These are phyloP conservation scores for Notholithocarpus densiflorus DNA, from an alignment of 306 rosid genomes.

Conservation along the genomic window DNA sequence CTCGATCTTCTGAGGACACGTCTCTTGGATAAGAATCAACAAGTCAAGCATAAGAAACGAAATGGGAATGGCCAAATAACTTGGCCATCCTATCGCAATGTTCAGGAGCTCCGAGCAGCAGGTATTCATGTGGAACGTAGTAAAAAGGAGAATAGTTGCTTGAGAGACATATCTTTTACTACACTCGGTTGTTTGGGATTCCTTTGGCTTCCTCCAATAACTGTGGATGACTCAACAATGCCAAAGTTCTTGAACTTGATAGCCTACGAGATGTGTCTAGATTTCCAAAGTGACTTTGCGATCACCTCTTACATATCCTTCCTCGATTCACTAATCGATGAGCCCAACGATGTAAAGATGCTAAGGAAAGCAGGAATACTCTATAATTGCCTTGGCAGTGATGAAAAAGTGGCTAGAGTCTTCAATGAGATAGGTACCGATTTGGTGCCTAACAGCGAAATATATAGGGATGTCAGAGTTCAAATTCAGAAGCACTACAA, in stretches of 20 bases:
- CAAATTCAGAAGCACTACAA: neutral
- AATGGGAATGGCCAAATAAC: no score
- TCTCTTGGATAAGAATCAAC: neutral
- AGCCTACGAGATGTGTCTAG: slow-evolving; percentile 28
- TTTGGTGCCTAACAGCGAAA: slow-evolving; percentile 9
- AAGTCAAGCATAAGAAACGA: accelerated
- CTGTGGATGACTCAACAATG: slow-evolving; percentile 12
- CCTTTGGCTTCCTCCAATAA: slow-evolving; percentile 17
- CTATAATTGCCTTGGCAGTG: slow-evolving; percentile 23
- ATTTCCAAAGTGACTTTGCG: slow-evolving; percentile 5
- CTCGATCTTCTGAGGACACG: neutral
- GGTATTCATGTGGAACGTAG: slow-evolving; percentile 5
- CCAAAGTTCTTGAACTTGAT: slow-evolving; percentile 18
- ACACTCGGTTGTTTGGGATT: neutral
- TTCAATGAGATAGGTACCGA: slow-evolving; percentile 25
- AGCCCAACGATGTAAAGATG: slow-evolving; percentile 11
- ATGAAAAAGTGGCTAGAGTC: slow-evolving; percentile 15
- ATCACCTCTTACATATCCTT: slow-evolving; percentile 11
- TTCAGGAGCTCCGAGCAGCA: slow-evolving; percentile 17
- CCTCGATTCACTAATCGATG: slow-evolving; percentile 26
- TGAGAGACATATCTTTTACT: slow-evolving; percentile 9
- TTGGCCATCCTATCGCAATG: slow-evolving; percentile 6
- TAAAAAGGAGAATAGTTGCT: neutral
- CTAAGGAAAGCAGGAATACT: slow-evolving; percentile 5
- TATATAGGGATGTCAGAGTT: neutral